Evolutionary conservation across 2,329 filamentous ascomycete species (phyloP).

Genomic region (Diatrype stigma): DNA sequence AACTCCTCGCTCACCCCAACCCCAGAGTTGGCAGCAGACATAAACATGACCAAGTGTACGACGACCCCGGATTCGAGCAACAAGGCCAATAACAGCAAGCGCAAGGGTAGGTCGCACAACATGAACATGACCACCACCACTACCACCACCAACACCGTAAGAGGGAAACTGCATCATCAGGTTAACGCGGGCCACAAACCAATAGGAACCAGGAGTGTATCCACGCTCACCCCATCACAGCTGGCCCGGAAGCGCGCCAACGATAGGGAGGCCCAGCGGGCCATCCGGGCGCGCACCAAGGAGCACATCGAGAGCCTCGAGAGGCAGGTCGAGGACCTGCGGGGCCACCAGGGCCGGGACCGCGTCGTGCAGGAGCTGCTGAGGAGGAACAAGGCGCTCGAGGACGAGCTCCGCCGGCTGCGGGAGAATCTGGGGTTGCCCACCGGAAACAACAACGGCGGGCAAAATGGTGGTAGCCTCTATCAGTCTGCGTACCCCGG

Average conservation of each 20-base stretch:
- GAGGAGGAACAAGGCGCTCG: slow-evolving; percentile 48
- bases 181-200: no score
- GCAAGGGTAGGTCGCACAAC: slow-evolving; percentile 23
- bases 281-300: slow-evolving; percentile 82
- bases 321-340: slow-evolving; percentile 68
- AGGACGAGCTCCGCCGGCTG: slow-evolving; percentile 46
- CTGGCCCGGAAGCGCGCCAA: slow-evolving; percentile 87
- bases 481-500: slow-evolving; percentile 24
- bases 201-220: slow-evolving; percentile 68
- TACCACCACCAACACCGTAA: not conserved
- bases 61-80: slow-evolving; percentile 19
- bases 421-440: slow-evolving; percentile 41
- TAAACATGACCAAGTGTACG: slow-evolving; percentile 21
- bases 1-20: slow-evolving; percentile 10
- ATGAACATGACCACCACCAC: not conserved
- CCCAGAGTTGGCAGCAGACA: slow-evolving; percentile 8
- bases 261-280: slow-evolving; percentile 84
- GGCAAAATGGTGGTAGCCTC: slow-evolving; percentile 13
- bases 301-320: slow-evolving; percentile 79
- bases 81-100: slow-evolving; percentile 22
- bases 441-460: slow-evolving; percentile 16
- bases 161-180: not conserved
- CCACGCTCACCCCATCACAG: slow-evolving; percentile 82
- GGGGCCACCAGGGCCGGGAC: slow-evolving; percentile 44
- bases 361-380: slow-evolving; percentile 49